Evolutionary conservation across 306 rosid genomes (phyloP).

Genomic region (Vachellia pachyceras): DNA sequence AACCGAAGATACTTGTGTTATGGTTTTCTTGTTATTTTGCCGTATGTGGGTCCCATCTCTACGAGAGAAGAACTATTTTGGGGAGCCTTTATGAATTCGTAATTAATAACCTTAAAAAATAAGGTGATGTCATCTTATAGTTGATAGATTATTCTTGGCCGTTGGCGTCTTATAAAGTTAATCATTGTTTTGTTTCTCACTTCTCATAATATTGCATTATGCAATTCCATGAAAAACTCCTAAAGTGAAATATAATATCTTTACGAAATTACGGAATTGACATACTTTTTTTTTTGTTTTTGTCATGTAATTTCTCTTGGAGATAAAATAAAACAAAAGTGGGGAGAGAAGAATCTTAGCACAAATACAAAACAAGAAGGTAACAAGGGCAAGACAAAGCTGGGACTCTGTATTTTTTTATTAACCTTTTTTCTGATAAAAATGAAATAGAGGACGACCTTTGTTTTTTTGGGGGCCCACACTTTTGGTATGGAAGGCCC

Average conservation of each 20-base stretch:
- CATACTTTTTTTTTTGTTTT: background rate
- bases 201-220: background rate
- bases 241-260: background rate
- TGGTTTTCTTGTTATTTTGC: background rate
- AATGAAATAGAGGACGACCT: background rate
- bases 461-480: background rate
- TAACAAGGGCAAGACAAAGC: background rate
- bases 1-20: background rate
- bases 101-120: background rate
- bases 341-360: background rate
- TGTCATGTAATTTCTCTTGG: background rate
- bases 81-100: background rate
- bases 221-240: background rate
- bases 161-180: slow-evolving; percentile 20
- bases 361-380: background rate
- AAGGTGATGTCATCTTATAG: background rate
- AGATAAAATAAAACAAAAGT: background rate
- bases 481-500: background rate
- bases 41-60: background rate
- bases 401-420: background rate
- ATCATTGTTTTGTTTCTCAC: background rate
- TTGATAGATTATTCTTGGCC: background rate
- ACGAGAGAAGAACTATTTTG: background rate
- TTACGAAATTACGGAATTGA: background rate
- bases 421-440: background rate